These are phyloP conservation scores for Thraustochytrium sp. DNA, from an alignment of 352 stramenopile genomes.

Conservation along the genomic window DNA sequence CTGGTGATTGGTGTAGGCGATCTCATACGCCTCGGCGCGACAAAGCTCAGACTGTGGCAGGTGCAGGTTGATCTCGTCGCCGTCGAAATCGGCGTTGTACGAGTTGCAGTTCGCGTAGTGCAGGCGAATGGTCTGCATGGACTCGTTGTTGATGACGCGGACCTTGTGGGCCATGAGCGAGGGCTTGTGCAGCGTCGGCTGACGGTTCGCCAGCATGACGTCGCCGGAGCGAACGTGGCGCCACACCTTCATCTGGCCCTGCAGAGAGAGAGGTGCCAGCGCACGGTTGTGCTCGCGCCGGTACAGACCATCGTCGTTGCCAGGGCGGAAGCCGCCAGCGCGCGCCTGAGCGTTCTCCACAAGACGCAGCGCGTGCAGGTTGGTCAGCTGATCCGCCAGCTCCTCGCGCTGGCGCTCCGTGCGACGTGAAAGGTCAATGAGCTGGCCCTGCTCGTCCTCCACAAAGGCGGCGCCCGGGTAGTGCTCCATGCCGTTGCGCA, in stretches of 20 bases:
- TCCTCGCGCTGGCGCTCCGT: constrained; percentile 35
- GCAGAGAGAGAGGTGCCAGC: not conserved
- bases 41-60: constrained; percentile 94
- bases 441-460: constrained; percentile 31
- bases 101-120: constrained; percentile 99
- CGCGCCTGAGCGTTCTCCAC: not conserved
- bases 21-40: constrained; percentile 93
- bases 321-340: not conserved
- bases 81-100: constrained; percentile 99
- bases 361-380: constrained; percentile 31
- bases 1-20: constrained; percentile 95
- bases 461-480: constrained; percentile 92
- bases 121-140: constrained; percentile 99
- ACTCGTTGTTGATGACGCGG: constrained; percentile 88
- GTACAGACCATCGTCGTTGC: not conserved
- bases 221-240: constrained; percentile 95
- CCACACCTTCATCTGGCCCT: constrained; percentile 87
- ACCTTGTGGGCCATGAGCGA: constrained; percentile 99
- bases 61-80: constrained; percentile 99
- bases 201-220: constrained; percentile 97
- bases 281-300: constrained; percentile 18
- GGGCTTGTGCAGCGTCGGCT: constrained; percentile 99
- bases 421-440: constrained; percentile 27
- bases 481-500: constrained; percentile 88
- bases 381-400: constrained; percentile 18